Evolutionary conservation across 139 green algal species (phyloP), one percentile per base, ranked within the genome.

Genomic region (Volvox reticuliferus): DNA sequence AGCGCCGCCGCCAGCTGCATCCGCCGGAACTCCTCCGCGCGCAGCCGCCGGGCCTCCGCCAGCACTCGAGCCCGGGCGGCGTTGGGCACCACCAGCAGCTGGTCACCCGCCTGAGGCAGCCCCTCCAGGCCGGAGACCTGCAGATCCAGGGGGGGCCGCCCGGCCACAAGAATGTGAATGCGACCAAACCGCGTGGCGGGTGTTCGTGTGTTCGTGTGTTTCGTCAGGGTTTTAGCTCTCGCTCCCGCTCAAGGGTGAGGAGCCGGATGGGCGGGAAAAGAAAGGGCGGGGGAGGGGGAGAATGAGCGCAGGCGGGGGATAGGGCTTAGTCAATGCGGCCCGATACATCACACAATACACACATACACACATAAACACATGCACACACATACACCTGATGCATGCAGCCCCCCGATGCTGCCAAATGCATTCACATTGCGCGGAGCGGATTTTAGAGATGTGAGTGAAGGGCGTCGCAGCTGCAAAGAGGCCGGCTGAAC

Each of bases 101-200:
- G 92, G 87, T 99, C 98, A 0, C 98, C 98, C 20, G 98, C 96
- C 44, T 95, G 86, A 0, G 98, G 98, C 79, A 99, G 87, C 26
- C 95, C 96, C 55, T 92, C 90, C 50, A 99, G 94, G 0, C 97
- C 97, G 9, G 81, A 87, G 0, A 87, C 37, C 78, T 84, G 81
- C 9, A 30, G 79, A 16, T 28, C 50, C 28, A 73, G 32, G 50
- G 69, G 50, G 78, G 37, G n/a, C n/a, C n/a, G n/a, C n/a, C 19
- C 14, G 44, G 44, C 44, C 5, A 55, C 44, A 9, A 55, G 44
- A 14, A 9, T 9, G 44, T 55, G 44, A 55, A 55, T 55, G 5
- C 44, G 9, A 55, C 5, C 44, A 55, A 55, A 55, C 44, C 44
- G 9, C n/a, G n/a, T n/a, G n/a, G n/a, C n/a, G n/a, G n/a, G n/a